Evolutionary conservation across 1,284 basidiomycete species (phyloP), one percentile per base, ranked within the genome.

Genomic region (Trichosporon sp.): DNA sequence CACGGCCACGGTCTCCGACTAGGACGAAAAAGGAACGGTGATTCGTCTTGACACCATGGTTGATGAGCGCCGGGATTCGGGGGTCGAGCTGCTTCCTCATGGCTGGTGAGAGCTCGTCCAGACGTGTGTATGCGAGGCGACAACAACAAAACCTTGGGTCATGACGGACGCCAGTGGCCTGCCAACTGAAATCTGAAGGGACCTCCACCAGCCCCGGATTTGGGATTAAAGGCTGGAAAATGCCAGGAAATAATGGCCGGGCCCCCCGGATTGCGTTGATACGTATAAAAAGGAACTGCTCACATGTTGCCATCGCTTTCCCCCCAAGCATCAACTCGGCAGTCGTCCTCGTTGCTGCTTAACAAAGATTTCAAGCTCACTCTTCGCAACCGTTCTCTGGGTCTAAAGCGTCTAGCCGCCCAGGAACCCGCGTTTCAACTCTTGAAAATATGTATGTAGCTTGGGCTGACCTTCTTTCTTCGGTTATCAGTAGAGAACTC

Each of bases 11-110:
- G 86, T 99, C 96, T 42, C 97, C 97, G 25, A 99, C 94, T 64
- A 99, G 87, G 47, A 98, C 93, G 81, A 99, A 92, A 87, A 99
- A 98, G 6, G 93, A 95, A 44, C 97, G 87, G 77, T 98, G 92
- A 75, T 95, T 95, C 74, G 90, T 87, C 83, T 92, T 90, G 80
- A 97, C 94, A 88, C 93, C 93, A 84, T 95, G 96, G 77, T 89
- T 90, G 81, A 98, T 95, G 70, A 98, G 88, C 67, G 91, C 91
- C 13, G 93, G 93, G 76, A 98, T 95, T 66, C 95, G 91, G 65
- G 92, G 91, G 84, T 98, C 95, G 68, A 96, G 88, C 71, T 85
- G 85, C 72, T 85, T 85, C 69, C 84, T 80, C 81, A 85, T 84
- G 23, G 53, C 73, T 68, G 35, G 62, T 53, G 44, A 12, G 42